These are phyloP conservation scores for Yarrowia porcina DNA, from an alignment of 805 yeast species.

Conservation along the genomic window DNA sequence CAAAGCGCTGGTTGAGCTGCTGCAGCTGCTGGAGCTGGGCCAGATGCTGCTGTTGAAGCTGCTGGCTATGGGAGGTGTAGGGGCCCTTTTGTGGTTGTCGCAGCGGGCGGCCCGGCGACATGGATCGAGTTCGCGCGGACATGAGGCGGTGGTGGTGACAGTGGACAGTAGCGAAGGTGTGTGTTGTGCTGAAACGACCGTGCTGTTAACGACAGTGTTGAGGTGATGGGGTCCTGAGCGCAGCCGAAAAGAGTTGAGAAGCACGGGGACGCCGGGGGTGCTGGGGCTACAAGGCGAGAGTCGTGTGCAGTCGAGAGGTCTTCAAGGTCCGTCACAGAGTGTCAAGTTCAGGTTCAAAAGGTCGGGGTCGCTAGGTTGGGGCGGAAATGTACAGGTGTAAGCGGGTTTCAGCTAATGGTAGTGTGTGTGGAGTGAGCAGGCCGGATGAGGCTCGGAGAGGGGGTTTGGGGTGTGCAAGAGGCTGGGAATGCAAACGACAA, in stretches of 20 bases:
- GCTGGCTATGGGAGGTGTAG: neutral
- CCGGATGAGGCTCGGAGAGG: no score
- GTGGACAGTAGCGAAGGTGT: neutral
- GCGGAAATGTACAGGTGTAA: slow-evolving; percentile 5
- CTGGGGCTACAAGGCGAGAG: neutral
- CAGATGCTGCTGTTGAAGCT: slow-evolving; percentile 25
- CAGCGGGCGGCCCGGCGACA: slow-evolving; percentile 18
- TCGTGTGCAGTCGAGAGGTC: neutral
- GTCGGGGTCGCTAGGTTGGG: neutral
- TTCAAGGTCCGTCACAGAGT: no score
- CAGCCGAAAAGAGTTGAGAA: no score
- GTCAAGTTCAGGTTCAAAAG: neutral
- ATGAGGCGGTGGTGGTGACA: neutral
- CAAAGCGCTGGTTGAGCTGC: slow-evolving; percentile 25
- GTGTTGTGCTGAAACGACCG: no score
- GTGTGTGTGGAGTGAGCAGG: neutral
- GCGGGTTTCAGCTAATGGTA: neutral
- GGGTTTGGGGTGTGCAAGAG: neutral
- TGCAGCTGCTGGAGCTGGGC: slow-evolving; percentile 25
- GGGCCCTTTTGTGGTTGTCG: neutral
- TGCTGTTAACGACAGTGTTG: no score
- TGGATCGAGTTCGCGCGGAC: neutral
- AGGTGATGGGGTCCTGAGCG: no score
- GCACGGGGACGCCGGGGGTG: no score
- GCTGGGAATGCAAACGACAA: neutral